Conservation (phyloP, 768 basidiomycete genomes). For the Pleurotus platypus region DNA sequence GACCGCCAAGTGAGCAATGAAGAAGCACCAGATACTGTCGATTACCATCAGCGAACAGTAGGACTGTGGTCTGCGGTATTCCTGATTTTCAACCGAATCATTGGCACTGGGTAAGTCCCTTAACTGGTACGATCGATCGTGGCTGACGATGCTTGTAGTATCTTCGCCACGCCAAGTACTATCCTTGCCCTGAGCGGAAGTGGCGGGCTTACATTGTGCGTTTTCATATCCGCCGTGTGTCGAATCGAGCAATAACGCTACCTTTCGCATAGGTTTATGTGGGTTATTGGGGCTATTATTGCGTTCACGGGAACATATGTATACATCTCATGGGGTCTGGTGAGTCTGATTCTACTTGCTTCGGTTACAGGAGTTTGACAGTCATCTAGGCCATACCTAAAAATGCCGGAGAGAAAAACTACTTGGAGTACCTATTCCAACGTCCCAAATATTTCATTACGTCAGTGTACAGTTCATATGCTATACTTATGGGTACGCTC, state of each 20-base stretch:
- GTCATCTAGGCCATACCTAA: conserved; percentile 45
- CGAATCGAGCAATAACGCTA: neutral
- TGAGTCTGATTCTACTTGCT: conserved; percentile 14
- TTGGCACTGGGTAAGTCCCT: conserved; percentile 35
- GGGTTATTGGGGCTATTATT: conserved; percentile 38
- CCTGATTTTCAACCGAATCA: conserved; percentile 40
- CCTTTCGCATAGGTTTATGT: conserved; percentile 29
- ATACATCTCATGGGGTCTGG: conserved; percentile 37
- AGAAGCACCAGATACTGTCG: conserved; percentile 10
- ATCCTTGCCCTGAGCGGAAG: conserved; percentile 36
- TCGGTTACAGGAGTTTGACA: neutral
- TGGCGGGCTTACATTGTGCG: conserved; percentile 35
- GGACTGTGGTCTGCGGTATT: conserved; percentile 32
- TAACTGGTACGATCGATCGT: neutral
- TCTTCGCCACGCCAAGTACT: conserved; percentile 37
- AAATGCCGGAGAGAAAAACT: conserved; percentile 72
- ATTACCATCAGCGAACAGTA: conserved; percentile 12
- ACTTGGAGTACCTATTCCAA: conserved; percentile 59
- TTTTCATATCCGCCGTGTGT: neutral
- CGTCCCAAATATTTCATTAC: conserved; percentile 54
- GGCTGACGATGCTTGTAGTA: conserved; percentile 15
- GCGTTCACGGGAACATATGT: conserved; percentile 37
- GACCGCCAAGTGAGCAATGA: conserved; percentile 13
- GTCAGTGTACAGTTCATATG: conserved; percentile 52
- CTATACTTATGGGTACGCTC: conserved; percentile 37